These are phyloP conservation scores for Elaeis oleifera DNA, from an alignment of 202 grass and related monocot species.

Conservation along the genomic window DNA sequence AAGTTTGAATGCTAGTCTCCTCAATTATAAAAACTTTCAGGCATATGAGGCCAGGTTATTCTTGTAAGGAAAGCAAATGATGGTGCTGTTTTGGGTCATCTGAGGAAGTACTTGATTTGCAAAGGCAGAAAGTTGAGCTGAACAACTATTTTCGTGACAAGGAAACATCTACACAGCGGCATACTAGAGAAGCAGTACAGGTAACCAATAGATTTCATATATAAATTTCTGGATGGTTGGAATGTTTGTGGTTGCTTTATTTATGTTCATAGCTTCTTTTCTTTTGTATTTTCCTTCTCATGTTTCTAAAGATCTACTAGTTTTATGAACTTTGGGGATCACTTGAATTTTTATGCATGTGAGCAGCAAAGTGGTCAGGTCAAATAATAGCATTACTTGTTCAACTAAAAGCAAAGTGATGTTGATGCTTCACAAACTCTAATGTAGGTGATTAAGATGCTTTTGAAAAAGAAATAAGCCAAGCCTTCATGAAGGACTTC, in stretches of 20 bases:
- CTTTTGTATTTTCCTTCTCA: neutral
- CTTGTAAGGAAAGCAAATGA: slow-evolving; percentile 79
- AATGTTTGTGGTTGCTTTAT: neutral
- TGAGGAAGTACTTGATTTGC: slow-evolving; percentile 65
- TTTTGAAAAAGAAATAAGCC: too few relatives aligned
- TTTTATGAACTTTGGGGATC: too few relatives aligned
- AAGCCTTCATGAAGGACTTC: too few relatives aligned
- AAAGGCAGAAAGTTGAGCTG: slow-evolving; percentile 66
- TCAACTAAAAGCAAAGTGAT: too few relatives aligned
- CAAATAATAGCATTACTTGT: too few relatives aligned
- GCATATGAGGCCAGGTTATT: slow-evolving; percentile 68
- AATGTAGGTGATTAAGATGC: too few relatives aligned
- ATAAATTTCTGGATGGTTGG: neutral
- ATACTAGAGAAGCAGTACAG: slow-evolving; percentile 68
- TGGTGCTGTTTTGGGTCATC: slow-evolving; percentile 65
- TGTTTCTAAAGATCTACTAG: too few relatives aligned
- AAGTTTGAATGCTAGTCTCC: slow-evolving; percentile 9
- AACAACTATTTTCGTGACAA: slow-evolving; percentile 85
- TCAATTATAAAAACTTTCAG: slow-evolving; percentile 42
- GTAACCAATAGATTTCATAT: slow-evolving; percentile 17
- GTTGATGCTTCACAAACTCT: too few relatives aligned
- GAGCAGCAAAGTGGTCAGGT: too few relatives aligned
- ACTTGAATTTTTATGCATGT: too few relatives aligned
- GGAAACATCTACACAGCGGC: slow-evolving; percentile 56
- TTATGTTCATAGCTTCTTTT: too few relatives aligned